A percentile compares a stretch with the other conserved stretches of the same genome.
These are phyloP conservation scores for Cyclotella cryptica DNA, from an alignment of 108 stramenopile species.

Conservation along the genomic window DNA sequence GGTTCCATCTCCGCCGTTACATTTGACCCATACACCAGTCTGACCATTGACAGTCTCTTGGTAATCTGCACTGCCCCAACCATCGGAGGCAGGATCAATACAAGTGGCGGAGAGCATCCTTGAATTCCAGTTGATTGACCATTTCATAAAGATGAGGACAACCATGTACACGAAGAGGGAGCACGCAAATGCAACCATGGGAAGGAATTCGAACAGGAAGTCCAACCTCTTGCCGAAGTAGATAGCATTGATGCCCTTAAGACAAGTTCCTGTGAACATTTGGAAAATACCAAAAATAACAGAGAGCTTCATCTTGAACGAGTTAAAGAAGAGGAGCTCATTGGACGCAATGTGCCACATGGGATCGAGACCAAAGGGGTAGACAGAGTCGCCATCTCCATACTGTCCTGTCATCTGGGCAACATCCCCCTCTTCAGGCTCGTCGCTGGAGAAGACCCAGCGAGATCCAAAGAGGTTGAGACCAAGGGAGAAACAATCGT, in stretches of 20 bases:
- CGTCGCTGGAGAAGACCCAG: constrained; percentile 76
- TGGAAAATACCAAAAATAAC: constrained; percentile 98
- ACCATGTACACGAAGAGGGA: constrained; percentile 98
- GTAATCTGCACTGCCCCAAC: constrained; percentile 81
- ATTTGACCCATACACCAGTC: constrained; percentile 73
- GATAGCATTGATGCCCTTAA: constrained; percentile 92
- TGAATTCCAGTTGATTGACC: constrained; percentile 96
- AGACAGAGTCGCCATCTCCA: constrained; percentile 86
- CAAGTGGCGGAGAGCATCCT: constrained; percentile 96
- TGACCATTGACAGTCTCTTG: constrained; percentile 31
- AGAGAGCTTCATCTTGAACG: constrained; percentile 99
- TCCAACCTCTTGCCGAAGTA: constrained; percentile 93
- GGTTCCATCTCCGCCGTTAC: constrained; percentile 63
- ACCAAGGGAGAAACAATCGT: constrained; percentile 97
- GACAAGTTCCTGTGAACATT: constrained; percentile 95
- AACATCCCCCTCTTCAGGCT: constrained; percentile 76
- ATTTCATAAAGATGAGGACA: constrained; percentile 97
- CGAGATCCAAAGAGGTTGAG: constrained; percentile 93
- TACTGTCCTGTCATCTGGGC: constrained; percentile 71
- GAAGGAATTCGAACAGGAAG: constrained; percentile 94
- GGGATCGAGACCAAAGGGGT: constrained; percentile 98
- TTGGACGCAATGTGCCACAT: constrained; percentile 96
- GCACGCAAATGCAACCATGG: constrained; percentile 94
- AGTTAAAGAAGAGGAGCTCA: constrained; percentile 98
- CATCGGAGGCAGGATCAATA: constrained; percentile 69